Base-by-base conservation (phyloP, 202 grass and related monocot species). In the Sporobolus alterniflorus region DNA sequence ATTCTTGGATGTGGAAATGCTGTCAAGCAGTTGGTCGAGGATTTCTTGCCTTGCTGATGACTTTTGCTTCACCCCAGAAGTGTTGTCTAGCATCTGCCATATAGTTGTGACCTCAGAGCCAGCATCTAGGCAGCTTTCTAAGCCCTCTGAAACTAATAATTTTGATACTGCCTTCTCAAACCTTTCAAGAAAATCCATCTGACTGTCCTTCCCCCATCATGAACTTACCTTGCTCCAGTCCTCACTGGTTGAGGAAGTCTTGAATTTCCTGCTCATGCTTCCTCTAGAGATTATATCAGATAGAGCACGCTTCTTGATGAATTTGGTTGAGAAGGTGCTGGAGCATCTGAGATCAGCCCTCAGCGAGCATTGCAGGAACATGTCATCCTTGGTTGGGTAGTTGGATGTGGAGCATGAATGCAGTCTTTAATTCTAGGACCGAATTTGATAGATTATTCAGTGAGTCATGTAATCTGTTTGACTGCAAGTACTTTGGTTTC, bases 281-380 rank as follows among this genome's bases (percentile, higher is more conserved):
- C 90, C 90, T 56, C 52, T 82, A 68, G 86, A 88, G 39, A 98
- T 84, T 32, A 89, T 43, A 52, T 94, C 89, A 22, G 92, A 81
- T 20, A 94, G 69, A 60, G 74, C 74, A 81, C 64, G 81, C 83
- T 74, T 90, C 74, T 85, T 94, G 20, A 82, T 89, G 48, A 93
- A 88, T 85, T 90, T 99, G 9, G 89, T 79, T 43, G 95, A 98
- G 84, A 98, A 98, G 78, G 73, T 94, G 80, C 89, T 96, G 83
- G 94, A 96, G 80, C 93, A 99, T 92, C 93, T 91, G 42, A 94
- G 85, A 25, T 94, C 91, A 61, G 82, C 64, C 64, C 64, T 89
- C 16, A 81, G 88, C 39, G 90, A 85, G 86, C 88, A 86, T 63
- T 83, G 77, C 78, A 78, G 77, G 80, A 88, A 83, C 61, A 82